Base-by-base conservation (phyloP, 495 filamentous ascomycete species). In the Penicillium mononematosum region DNA sequence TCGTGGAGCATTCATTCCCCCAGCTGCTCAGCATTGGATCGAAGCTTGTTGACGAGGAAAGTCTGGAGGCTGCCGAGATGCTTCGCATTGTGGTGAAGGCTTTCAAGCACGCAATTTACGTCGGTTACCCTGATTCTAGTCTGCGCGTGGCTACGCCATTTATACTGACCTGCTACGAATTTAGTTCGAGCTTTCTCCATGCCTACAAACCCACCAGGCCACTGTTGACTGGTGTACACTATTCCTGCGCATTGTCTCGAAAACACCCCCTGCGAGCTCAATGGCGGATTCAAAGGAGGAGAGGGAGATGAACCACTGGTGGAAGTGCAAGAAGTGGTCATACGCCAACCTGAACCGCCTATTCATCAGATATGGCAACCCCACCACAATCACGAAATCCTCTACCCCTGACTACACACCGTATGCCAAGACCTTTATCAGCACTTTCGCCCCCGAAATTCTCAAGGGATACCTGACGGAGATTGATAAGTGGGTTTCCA, bases 271-370 rank as follows among this genome's bases (percentile, higher is more conserved):
- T 0, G 80, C 85, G 41, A 85, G 76, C 59, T 85, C 91, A 6
- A 85, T 98, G 81, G 68, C 78, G 50, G 92, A 96, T 42, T 91
- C 96, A 44, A 75, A 88, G 42, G 84, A 90, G 19, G 95, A 98
- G 66, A 84, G 95, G 27, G 95, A 96, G 70, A 80, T 84, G 53
- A 92, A 96, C 69, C 90, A 96, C 69, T 98, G 94, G 92, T 98
- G 94, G 93, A 98, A 98, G 81, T 89, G 91, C 51, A 98, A 98
- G 88, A 98, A 98, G 73, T 98, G 94, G 95, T 88, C 93, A 6
- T 98, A 97, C 70, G 93, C 90, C 61, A 98, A 97, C 74, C 77
- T 98, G 53, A 98, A 98, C 72, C 83, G 94, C 60, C 83, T 98
- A 11, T 98, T 92, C 70, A 93, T 96, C 56, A 96, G 92, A 75